A percentile compares a stretch with the other conserved stretches of the same genome.
These are phyloP conservation scores for Dillenia turbinata DNA, from an alignment of 164 flowering plant genomes.

Conservation along the genomic window DNA sequence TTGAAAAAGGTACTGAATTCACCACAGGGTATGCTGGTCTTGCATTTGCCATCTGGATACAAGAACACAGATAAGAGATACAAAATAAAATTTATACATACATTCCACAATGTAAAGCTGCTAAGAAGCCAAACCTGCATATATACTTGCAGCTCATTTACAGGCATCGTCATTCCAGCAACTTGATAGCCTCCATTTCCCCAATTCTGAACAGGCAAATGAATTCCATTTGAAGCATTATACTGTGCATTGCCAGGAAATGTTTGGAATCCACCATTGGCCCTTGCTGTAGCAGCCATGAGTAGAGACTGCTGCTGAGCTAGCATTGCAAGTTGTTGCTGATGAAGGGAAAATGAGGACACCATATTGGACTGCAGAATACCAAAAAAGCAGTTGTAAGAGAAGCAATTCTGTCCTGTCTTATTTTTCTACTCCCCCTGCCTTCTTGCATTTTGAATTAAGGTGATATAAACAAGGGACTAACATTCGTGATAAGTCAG, in stretches of 20 bases:
- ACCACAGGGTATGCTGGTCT: constrained; percentile 21
- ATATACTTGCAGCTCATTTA: constrained; percentile 36
- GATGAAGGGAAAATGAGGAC: constrained; percentile 80
- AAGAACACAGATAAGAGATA: background rate
- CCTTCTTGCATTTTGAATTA: too few species aligned
- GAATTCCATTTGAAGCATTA: constrained; percentile 34
- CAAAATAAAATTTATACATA: background rate
- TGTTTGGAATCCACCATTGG: constrained; percentile 32
- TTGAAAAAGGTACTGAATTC: constrained; percentile 15
- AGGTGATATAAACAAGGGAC: too few species aligned
- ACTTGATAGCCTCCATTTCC: constrained; percentile 48
- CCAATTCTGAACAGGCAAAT: constrained; percentile 51
- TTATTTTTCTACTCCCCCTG: too few species aligned
- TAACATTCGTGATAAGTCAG: too few species aligned
- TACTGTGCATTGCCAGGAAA: constrained; percentile 28
- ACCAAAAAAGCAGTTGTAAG: background rate
- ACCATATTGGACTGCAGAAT: constrained; percentile 72
- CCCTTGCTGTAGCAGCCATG: constrained; percentile 79
- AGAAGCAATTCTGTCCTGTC: too few species aligned
- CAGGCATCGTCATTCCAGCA: constrained; percentile 38
- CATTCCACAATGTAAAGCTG: background rate
- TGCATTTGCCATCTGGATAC: constrained; percentile 33
- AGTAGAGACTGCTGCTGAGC: constrained; percentile 85
- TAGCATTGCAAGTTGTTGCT: constrained; percentile 83
- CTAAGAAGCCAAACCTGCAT: constrained; percentile 39